Evolutionary conservation across 2,329 filamentous ascomycete species (phyloP).

Genomic region (Phoma herbarum): DNA sequence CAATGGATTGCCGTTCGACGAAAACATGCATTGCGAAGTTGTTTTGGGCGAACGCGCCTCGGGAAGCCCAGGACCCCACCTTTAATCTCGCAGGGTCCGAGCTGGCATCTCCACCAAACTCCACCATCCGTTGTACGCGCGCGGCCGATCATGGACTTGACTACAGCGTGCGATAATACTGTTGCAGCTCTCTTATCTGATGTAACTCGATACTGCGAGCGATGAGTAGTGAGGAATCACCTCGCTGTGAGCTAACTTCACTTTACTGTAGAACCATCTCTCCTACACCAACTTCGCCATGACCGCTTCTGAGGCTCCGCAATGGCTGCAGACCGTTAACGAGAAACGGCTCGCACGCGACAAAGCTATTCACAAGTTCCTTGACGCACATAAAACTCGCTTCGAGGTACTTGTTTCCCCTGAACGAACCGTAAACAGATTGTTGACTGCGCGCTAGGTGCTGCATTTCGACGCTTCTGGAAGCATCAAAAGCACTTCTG

Average conservation of each 20-base stretch:
- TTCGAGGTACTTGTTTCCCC: conserved; percentile 14
- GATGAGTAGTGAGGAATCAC: background rate
- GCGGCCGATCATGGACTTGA: conserved; percentile 3
- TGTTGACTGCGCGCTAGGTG: conserved; percentile 26
- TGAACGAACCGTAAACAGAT: background rate
- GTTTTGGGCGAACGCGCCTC: conserved; percentile 28
- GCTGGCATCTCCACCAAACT: conserved; percentile 2
- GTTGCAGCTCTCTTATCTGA: conserved; percentile 8
- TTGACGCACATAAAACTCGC: conserved; percentile 15
- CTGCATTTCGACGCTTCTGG: conserved; percentile 23
- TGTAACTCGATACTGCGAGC: background rate
- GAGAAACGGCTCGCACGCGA: conserved; percentile 40
- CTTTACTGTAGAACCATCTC: background rate
- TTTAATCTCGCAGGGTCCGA: conserved; percentile 24
- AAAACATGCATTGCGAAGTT: conserved; percentile 17
- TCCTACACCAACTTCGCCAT: conserved; percentile 22
- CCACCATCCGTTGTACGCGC: conserved; percentile 5
- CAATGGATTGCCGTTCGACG: conserved; percentile 25
- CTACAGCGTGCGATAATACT: conserved; percentile 1
- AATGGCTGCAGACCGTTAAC: conserved; percentile 40
- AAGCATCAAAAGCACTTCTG: conserved; percentile 8
- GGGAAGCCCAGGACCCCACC: conserved; percentile 36
- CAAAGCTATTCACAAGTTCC: conserved; percentile 36
- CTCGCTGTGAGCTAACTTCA: background rate
- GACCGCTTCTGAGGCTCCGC: conserved; percentile 25